Evolutionary conservation across 225 moss, liverwort and hornwort species (phyloP).

Genomic region (Sphagnum contortum): DNA sequence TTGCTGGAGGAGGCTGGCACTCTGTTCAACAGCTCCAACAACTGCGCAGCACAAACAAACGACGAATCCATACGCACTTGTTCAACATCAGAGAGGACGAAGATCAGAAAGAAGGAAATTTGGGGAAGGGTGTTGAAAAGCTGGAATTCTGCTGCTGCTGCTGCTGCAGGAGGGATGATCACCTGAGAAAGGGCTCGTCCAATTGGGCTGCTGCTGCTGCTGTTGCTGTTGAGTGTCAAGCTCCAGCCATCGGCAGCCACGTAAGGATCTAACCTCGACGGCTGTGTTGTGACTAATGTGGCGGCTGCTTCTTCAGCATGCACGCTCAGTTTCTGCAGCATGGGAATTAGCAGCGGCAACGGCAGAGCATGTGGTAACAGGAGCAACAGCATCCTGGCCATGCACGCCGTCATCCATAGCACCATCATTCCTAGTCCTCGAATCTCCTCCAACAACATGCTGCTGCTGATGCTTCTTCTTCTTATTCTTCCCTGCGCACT

Average conservation of each 20-base stretch:
- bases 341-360: slow-evolving; percentile 20
- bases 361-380: slow-evolving; percentile 35
- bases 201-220: slow-evolving; percentile 23
- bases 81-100: neutral
- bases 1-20: slow-evolving; percentile 67
- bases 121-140: neutral
- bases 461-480: slow-evolving; percentile 6
- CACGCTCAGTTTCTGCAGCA: slow-evolving; percentile 19
- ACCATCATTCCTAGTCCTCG: slow-evolving; percentile 21
- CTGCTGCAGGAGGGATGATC: neutral
- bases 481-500: too few species aligned
- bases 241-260: neutral
- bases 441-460: slow-evolving; percentile 27
- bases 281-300: too few species aligned
- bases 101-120: too few species aligned
- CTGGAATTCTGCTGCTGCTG: neutral
- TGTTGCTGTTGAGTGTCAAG: neutral
- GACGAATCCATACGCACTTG: neutral
- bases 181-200: slow-evolving; percentile 65
- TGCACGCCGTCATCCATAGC: slow-evolving; percentile 41
- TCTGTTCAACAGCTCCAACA: slow-evolving; percentile 66
- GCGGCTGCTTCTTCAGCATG: slow-evolving; percentile 1
- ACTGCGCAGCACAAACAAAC: slow-evolving; percentile 15
- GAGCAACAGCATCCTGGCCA: slow-evolving; percentile 30
- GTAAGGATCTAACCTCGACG: too few species aligned